A percentile compares a stretch with the other conserved stretches of the same genome.
phyloP scores from a whole-genome alignment of 176 grass and related monocot species.

The Metroxylon sagu region DNA sequence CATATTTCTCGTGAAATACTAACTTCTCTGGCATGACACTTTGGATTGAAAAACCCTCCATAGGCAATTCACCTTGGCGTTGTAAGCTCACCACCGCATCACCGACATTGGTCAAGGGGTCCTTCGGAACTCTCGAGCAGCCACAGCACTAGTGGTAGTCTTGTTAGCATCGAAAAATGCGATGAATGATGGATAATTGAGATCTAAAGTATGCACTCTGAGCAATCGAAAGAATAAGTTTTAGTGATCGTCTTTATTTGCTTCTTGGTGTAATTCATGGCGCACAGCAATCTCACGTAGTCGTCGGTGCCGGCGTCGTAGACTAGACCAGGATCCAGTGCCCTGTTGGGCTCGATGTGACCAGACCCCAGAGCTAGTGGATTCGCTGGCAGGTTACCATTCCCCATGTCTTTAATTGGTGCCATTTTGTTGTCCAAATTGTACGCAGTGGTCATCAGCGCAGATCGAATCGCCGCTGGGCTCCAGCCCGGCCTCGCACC shows the following conservation, averaged over 20 bases:
- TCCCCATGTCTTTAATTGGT: slow-evolving; percentile 38
- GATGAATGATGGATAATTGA: slow-evolving; percentile 52
- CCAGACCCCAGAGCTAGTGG: slow-evolving; percentile 63
- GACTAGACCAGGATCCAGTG: slow-evolving; percentile 63
- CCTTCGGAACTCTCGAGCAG: slow-evolving; percentile 25
- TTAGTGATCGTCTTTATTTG: slow-evolving; percentile 59
- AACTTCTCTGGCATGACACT: slow-evolving; percentile 25
- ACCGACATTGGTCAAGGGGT: slow-evolving; percentile 51
- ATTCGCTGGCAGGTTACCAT: slow-evolving; percentile 2
- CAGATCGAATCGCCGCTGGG: slow-evolving; percentile 59
- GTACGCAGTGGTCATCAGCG: slow-evolving; percentile 67
- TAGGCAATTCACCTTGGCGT: slow-evolving; percentile 26
- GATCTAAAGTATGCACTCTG: slow-evolving; percentile 25
- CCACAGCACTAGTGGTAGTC: no score
- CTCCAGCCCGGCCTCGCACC: slow-evolving; percentile 36
- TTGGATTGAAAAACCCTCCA: slow-evolving; percentile 38
- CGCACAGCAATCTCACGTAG: slow-evolving; percentile 56
- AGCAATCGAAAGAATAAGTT: slow-evolving; percentile 35
- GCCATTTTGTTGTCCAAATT: slow-evolving; percentile 26
- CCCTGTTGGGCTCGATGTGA: slow-evolving; percentile 53
- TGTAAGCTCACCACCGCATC: slow-evolving; percentile 44
- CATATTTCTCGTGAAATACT: slow-evolving; percentile 42
- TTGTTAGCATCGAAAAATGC: slow-evolving; percentile 6
- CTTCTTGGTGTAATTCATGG: slow-evolving; percentile 47
- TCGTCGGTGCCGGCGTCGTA: slow-evolving; percentile 48